A percentile compares a stretch with the other conserved stretches of the same genome.
phyloP scores from a whole-genome alignment of 2,329 filamentous ascomycete genomes.

The Meredithiella fracta region DNA sequence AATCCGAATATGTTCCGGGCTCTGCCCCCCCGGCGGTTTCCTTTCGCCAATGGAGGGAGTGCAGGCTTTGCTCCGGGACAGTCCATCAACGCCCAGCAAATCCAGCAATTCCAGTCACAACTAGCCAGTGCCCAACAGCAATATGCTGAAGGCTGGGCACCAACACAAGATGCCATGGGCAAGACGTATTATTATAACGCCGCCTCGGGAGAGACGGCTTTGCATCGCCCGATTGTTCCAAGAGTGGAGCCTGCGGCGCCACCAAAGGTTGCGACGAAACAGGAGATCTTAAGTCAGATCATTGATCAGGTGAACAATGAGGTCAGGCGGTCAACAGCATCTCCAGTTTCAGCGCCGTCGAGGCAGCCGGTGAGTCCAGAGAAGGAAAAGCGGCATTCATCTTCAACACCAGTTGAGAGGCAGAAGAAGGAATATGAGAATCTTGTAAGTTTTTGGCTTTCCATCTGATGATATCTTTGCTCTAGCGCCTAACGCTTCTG shows the following conservation, averaged over 20 bases:
- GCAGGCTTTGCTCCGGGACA: neutral
- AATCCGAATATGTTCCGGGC: constrained; percentile 18
- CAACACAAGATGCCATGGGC: constrained; percentile 53
- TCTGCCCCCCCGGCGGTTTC: constrained; percentile 16
- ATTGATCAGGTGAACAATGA: constrained; percentile 71
- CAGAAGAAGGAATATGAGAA: constrained; percentile 92
- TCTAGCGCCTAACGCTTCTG: neutral
- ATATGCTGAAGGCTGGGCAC: constrained; percentile 52
- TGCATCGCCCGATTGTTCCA: constrained; percentile 55
- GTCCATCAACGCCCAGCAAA: constrained; percentile 1
- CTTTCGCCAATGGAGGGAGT: constrained; percentile 31
- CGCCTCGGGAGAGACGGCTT: constrained; percentile 54
- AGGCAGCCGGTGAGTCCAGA: constrained; percentile 36
- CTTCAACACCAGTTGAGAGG: constrained; percentile 46
- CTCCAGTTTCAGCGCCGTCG: constrained; percentile 18
- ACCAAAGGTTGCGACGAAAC: constrained; percentile 42
- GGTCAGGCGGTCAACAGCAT: constrained; percentile 22
- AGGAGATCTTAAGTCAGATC: constrained; percentile 65
- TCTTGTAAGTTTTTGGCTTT: constrained; percentile 44
- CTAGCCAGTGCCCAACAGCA: neutral
- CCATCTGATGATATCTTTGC: neutral
- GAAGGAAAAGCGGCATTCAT: constrained; percentile 41
- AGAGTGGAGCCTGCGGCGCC: constrained; percentile 47
- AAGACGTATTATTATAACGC: constrained; percentile 75
- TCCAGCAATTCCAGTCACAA: neutral